Evolutionary conservation across 345 rosid species (phyloP), one percentile per base, ranked within the genome.

Genomic region (Eucalyptus curtisii): DNA sequence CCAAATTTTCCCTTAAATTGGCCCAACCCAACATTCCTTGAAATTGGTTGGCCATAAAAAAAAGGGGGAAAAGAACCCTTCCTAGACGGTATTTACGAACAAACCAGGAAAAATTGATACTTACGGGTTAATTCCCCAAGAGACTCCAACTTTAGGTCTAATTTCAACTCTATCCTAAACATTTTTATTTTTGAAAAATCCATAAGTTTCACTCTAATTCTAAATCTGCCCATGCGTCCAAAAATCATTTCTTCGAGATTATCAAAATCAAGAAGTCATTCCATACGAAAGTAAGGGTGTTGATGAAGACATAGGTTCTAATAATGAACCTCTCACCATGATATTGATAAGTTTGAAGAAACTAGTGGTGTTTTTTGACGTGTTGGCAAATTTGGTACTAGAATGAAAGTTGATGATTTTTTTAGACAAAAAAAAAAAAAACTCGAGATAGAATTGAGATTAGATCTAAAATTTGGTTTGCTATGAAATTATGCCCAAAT

Each of bases 141-240:
- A 64, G 14, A 10, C 11, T 14, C 47, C 25, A 37, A 71, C 2
- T 71, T 37, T 71, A 37, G 4, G 4, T 37, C 13, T 5, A 71
- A 71, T 37, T 2, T 16, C 8, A 1, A 71, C 10, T 37, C 2
- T 37, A 24, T 2, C 14, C 22, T 1, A 2, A 71, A 33, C 3
- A 19, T 52, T 5, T 71, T 3, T 33, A 4, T 59, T 3, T 61
- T 5, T 37, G 2, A 19, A 37, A 0, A 71, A 37, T 16, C 13
- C 22, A 8, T 17, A 71, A 71, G 0, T 68, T 33, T 2, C 3
- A 37, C 47, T 71, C 1, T 19, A 71, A 24, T 71, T 8, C 3
- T 17, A 37, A 37, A 71, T 37, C 1, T 37, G 1, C 27, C 13
- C 1, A 5, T 24, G 7, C 0, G 2, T 19, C 14, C 2, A 37